Conservation (phyloP, 306 rosid species). For the Dryas octopetala region DNA sequence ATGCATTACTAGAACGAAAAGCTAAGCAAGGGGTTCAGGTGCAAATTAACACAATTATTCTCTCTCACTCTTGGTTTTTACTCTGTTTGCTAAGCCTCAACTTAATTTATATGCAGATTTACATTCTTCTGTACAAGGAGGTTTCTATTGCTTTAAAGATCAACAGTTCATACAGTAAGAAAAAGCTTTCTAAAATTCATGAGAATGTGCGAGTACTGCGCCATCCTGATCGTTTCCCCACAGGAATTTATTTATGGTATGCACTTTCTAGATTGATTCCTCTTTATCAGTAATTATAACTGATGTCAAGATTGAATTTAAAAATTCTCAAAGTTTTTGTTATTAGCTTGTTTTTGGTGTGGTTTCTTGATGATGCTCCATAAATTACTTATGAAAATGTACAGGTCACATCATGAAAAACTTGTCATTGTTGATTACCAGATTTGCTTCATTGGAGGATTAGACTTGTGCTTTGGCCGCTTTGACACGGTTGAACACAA, state of each 20-base stretch:
- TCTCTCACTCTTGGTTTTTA: not conserved
- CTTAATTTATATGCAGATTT: constrained; percentile 35
- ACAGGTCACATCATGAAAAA: constrained; percentile 60
- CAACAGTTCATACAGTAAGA: constrained; percentile 46
- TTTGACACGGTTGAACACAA: constrained; percentile 47
- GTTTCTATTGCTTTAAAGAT: constrained; percentile 51
- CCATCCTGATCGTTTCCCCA: constrained; percentile 46
- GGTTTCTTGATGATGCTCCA: not conserved
- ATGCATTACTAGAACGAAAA: constrained; percentile 40
- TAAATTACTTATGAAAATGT: constrained; percentile 5
- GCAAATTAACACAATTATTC: not conserved
- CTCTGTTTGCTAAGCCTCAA: constrained; percentile 1
- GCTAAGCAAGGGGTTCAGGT: constrained; percentile 59
- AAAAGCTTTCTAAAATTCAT: constrained; percentile 40
- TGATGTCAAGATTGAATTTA: not conserved
- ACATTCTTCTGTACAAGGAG: constrained; percentile 51
- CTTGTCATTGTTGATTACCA: constrained; percentile 47
- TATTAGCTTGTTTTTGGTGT: not conserved
- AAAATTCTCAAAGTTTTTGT: not conserved
- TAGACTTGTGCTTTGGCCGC: constrained; percentile 56
- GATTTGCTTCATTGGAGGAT: constrained; percentile 49
- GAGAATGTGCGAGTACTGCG: constrained; percentile 46
- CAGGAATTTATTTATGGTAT: constrained; percentile 47
- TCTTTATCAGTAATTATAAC: not conserved
- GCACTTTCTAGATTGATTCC: constrained; percentile 8